Base-by-base conservation (phyloP, 2,329 filamentous ascomycete genomes). In the Fusarium humuli region DNA sequence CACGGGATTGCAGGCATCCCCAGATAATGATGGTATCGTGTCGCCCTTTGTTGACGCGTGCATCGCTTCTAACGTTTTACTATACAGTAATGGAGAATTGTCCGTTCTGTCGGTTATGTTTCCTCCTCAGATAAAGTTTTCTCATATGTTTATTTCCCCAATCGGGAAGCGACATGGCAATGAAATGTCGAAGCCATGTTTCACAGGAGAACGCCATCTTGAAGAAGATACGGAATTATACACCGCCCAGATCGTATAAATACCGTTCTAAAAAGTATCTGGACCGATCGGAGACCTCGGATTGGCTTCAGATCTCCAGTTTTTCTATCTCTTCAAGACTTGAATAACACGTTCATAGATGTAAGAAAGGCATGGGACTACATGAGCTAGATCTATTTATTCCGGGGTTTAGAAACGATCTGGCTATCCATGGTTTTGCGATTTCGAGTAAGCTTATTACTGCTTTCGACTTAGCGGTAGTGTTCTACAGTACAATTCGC, bases 191-290 rank as follows among this genome's bases (percentile, higher is more conserved):
- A 47, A 61, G 60, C 50, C 52, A 55, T 71, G 60, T 71, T 65
- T 71, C 64, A 71, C 53, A 45, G 45, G 46, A 71, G 42, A 45
- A 41, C 50, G 45, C 45, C 41, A 41, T 67, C 59, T 37, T 48
- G 34, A 37, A 37, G 10, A 37, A 34, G 34, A 37, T 37, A n/a
- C 18, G 10, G 34, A 37, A 37, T n/a, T 12, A n/a, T 11, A 37
- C 34, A 37, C 34, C 18, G 34, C 18, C 34, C 34, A 11, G 34
- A 11, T 37, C 34, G 34, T 37, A n/a, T 37, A 37, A 37, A 37
- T n/a, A n/a, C 10, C 18, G 18, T 37, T 12, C 34, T 11, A 37
- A 37, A 37, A 37, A n/a, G 18, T n/a, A n/a, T n/a, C 34, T n/a
- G 18, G 7, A n/a, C 34, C 34, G n/a, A n/a, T 37, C 11, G 34